Percentiles rank a stretch among this genome's conserved stretches.
Conservation (phyloP, 129 eudicot species). For the Flaveria sonorensis region DNA sequence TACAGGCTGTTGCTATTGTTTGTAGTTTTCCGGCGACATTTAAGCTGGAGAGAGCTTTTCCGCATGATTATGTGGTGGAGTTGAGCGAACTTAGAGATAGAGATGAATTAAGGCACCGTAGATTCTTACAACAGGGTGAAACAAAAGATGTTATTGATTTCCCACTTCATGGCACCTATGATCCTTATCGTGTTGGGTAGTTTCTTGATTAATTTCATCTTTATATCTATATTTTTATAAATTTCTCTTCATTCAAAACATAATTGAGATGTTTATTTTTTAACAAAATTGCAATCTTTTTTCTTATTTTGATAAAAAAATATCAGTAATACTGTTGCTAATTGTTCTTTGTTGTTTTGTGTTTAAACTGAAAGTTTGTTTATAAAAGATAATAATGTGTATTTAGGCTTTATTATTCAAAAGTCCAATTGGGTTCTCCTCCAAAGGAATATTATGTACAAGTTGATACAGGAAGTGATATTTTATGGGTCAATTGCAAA, state of each 20-base stretch:
- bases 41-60: constrained; percentile 73
- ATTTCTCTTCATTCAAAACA: not conserved
- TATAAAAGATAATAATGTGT: constrained; percentile 13
- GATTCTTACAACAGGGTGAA: constrained; percentile 48
- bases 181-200: constrained; percentile 92
- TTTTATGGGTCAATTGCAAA: constrained; percentile 83
- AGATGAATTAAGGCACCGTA: constrained; percentile 65
- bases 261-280: not conserved
- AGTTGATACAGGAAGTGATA: constrained; percentile 95
- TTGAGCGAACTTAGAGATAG: constrained; percentile 70
- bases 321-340: not conserved
- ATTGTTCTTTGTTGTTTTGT: constrained; percentile 4
- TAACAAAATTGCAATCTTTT: not conserved
- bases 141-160: constrained; percentile 60
- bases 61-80: constrained; percentile 49
- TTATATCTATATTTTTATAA: not conserved
- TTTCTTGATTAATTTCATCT: constrained; percentile 20
- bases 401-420: constrained; percentile 80
- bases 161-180: constrained; percentile 71
- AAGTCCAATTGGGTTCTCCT: constrained; percentile 82
- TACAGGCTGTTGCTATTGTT: constrained; percentile 41
- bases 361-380: not conserved
- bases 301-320: not conserved
- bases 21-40: constrained; percentile 44
- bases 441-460: constrained; percentile 77